These are phyloP conservation scores for Diplocarpon mali DNA, from an alignment of 2,329 filamentous ascomycete species.

Conservation along the genomic window DNA sequence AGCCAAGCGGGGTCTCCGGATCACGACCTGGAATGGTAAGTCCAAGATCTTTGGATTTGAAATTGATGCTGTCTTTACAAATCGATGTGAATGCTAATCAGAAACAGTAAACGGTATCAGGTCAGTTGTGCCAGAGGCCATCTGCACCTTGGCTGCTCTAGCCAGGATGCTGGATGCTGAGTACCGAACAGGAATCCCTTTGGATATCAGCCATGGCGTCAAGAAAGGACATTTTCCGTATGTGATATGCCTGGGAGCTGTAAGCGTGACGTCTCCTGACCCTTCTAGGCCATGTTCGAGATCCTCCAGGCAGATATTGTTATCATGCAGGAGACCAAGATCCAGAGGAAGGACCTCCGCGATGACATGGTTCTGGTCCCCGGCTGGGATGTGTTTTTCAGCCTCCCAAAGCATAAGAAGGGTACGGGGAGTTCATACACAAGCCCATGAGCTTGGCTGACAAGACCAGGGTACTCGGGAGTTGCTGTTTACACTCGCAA, in stretches of 20 bases:
- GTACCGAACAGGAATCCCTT: slow-evolving; percentile 56
- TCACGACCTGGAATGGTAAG: slow-evolving; percentile 80
- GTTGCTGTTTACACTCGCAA: slow-evolving; percentile 94
- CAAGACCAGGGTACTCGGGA: slow-evolving; percentile 69
- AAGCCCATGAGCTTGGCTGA: background rate
- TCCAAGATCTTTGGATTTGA: background rate
- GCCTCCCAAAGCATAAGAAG: slow-evolving; percentile 86
- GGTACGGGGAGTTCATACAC: slow-evolving; percentile 36
- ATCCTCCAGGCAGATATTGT: slow-evolving; percentile 86
- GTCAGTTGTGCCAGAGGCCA: slow-evolving; percentile 29
- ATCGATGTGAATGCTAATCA: too few species aligned
- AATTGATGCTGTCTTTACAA: too few species aligned
- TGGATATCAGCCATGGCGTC: slow-evolving; percentile 72
- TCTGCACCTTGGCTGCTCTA: background rate
- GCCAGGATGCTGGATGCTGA: background rate
- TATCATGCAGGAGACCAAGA: slow-evolving; percentile 92
- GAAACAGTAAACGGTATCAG: slow-evolving; percentile 66
- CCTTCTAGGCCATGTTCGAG: slow-evolving; percentile 74
- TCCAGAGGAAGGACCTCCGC: slow-evolving; percentile 79
- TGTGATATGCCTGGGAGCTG: background rate
- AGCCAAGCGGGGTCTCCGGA: slow-evolving; percentile 59
- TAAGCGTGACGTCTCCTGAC: background rate
- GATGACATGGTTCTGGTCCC: slow-evolving; percentile 95
- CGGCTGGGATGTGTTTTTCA: slow-evolving; percentile 96
- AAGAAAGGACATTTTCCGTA: slow-evolving; percentile 59